These are phyloP conservation scores for Leccinum griseonigrum DNA, from an alignment of 1,284 basidiomycete genomes.

Conservation along the genomic window DNA sequence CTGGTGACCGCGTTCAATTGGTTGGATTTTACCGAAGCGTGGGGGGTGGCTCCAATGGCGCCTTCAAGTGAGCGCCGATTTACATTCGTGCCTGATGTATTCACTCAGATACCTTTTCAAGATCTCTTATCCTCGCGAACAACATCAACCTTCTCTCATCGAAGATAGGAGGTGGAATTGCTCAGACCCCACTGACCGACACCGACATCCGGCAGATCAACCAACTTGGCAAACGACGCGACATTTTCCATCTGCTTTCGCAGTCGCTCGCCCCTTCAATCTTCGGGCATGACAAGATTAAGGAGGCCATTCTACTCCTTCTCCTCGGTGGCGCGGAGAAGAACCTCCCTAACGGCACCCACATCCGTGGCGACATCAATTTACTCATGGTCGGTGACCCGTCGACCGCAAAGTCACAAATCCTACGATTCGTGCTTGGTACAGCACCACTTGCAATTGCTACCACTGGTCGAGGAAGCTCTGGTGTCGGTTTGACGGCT, in stretches of 20 bases:
- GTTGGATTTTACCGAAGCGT: slow-evolving; percentile 95
- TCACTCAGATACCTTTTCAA: slow-evolving; percentile 34
- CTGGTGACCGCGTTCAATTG: slow-evolving; percentile 95
- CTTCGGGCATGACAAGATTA: slow-evolving; percentile 95
- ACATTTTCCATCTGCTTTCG: slow-evolving; percentile 88
- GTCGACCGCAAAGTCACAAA: slow-evolving; percentile 95
- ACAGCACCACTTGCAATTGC: slow-evolving; percentile 98
- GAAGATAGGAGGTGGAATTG: slow-evolving; percentile 94
- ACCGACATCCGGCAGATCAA: slow-evolving; percentile 97
- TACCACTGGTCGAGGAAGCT: slow-evolving; percentile 95
- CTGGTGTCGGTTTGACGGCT: slow-evolving; percentile 98
- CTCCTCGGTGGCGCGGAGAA: slow-evolving; percentile 97
- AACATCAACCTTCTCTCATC: slow-evolving; percentile 96
- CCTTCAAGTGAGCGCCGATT: slow-evolving; percentile 78
- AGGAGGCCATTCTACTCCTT: slow-evolving; percentile 89
- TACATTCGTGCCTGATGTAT: slow-evolving; percentile 4
- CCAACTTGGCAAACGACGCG: slow-evolving; percentile 83
- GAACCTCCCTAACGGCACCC: slow-evolving; percentile 96
- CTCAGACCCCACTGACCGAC: slow-evolving; percentile 90
- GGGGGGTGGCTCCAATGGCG: slow-evolving; percentile 84
- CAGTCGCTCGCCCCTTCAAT: slow-evolving; percentile 98
- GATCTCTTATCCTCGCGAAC: slow-evolving; percentile 93
- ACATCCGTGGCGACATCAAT: slow-evolving; percentile 99
- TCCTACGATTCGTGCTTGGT: slow-evolving; percentile 94
- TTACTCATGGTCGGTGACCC: slow-evolving; percentile 99